Evolutionary conservation across 768 basidiomycete species (phyloP).

Genomic region (Trametes villosa): DNA sequence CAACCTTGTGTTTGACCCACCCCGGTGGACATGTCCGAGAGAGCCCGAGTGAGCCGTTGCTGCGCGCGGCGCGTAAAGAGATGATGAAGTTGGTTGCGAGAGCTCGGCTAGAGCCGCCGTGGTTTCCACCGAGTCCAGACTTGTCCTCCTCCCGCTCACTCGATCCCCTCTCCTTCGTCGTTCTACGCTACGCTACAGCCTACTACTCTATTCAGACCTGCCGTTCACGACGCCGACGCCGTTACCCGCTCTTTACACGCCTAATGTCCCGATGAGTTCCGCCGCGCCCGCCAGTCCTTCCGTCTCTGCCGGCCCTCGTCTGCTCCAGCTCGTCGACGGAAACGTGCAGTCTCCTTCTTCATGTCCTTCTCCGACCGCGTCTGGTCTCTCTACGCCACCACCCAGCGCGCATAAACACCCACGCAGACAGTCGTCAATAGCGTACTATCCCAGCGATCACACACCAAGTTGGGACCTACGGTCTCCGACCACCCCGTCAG

Average conservation of each 20-base stretch:
- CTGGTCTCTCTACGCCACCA: conserved; percentile 30
- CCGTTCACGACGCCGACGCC: not conserved
- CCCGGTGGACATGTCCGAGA: too few relatives aligned
- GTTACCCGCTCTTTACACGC: not conserved
- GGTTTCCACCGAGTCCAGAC: conserved; percentile 16
- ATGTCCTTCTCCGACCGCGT: conserved; percentile 28
- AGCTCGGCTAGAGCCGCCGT: conserved; percentile 18
- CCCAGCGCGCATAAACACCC: conserved; percentile 28
- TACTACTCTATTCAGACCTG: not conserved
- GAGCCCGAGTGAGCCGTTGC: not conserved
- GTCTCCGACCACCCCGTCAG: conserved; percentile 27
- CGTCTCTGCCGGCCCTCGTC: conserved; percentile 44
- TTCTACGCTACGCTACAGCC: not conserved
- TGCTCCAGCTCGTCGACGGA: conserved; percentile 51
- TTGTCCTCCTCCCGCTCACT: not conserved
- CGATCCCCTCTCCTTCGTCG: not conserved
- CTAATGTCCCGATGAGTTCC: conserved; percentile 24
- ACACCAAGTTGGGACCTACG: conserved; percentile 29
- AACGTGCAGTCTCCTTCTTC: conserved; percentile 34
- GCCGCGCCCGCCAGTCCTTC: conserved; percentile 27
- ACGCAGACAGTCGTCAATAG: conserved; percentile 59
- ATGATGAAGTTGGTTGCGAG: conserved; percentile 16
- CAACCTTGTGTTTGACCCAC: not conserved
- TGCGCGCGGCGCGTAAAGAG: conserved; percentile 9
- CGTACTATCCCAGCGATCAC: conserved; percentile 46